Evolutionary conservation across 768 basidiomycete genomes (phyloP).

Genomic region (Termitomyces sp.): DNA sequence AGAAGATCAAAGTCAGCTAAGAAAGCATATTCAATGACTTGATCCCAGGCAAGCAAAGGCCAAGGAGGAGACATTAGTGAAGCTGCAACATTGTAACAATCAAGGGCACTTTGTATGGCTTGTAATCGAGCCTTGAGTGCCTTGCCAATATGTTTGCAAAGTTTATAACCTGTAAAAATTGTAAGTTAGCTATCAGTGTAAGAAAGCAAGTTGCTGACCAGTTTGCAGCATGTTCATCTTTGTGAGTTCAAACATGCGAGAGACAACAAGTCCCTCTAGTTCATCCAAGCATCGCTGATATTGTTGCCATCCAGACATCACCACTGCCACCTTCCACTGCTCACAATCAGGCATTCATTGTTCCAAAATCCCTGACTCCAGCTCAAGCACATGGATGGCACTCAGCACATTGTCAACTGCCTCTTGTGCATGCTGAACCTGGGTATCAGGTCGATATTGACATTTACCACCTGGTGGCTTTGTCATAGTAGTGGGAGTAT

Average conservation of each 20-base stretch:
- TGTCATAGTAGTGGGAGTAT: no score
- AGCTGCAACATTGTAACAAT: no score
- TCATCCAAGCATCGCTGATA: background rate
- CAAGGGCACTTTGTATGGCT: no score
- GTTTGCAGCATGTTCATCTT: no score
- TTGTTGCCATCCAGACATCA: background rate
- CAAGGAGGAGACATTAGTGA: no score
- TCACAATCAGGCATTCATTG: background rate
- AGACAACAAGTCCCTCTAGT: background rate
- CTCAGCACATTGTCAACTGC: background rate
- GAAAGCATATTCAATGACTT: no score
- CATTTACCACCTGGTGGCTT: no score
- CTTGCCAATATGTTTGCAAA: background rate
- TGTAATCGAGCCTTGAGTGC: background rate
- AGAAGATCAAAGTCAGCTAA: no score
- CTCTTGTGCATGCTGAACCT: no score
- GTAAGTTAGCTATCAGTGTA: background rate
- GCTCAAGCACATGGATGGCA: background rate
- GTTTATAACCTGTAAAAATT: no score
- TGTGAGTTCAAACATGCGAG: background rate
- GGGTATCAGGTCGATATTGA: no score
- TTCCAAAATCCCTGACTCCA: background rate
- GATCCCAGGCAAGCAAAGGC: no score
- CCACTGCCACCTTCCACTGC: background rate
- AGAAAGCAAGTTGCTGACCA: background rate